Evolutionary conservation across 805 yeast genomes (phyloP).

Genomic region (Pichia rugopelliculosa): DNA sequence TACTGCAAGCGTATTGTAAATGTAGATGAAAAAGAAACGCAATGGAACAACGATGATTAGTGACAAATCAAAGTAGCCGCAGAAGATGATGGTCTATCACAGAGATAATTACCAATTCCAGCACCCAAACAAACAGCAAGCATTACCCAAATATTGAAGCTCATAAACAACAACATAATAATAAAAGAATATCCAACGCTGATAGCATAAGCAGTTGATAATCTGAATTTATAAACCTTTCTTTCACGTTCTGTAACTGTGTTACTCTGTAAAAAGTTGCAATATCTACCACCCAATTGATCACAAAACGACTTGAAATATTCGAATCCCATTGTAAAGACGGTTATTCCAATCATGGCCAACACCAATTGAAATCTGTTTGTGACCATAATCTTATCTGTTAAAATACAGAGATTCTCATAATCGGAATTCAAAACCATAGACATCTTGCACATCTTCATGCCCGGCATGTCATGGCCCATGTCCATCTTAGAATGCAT

Average conservation of each 20-base stretch:
- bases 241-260: conserved; percentile 15
- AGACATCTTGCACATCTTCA: conserved; percentile 29
- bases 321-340: conserved; percentile 33
- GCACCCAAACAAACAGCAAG: conserved; percentile 36
- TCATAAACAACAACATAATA: conserved; percentile 43
- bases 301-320: conserved; percentile 23
- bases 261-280: conserved; percentile 2
- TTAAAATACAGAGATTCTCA: conserved; percentile 35
- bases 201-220: conserved; percentile 32
- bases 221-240: conserved; percentile 19
- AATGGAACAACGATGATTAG: conserved; percentile 3
- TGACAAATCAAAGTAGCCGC: conserved; percentile 24
- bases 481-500: conserved; percentile 8
- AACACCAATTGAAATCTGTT: conserved; percentile 28
- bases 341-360: conserved; percentile 27
- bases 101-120: conserved; percentile 31
- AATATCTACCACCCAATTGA: conserved; percentile 19
- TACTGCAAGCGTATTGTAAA: neutral
- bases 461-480: conserved; percentile 14
- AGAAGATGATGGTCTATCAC: conserved; percentile 14
- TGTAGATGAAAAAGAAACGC: neutral
- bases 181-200: conserved; percentile 38
- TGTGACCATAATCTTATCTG: conserved; percentile 34
- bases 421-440: conserved; percentile 40
- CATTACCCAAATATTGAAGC: conserved; percentile 42